Conservation (phyloP, 179 eudicot genomes). For the Silene vulgaris region DNA sequence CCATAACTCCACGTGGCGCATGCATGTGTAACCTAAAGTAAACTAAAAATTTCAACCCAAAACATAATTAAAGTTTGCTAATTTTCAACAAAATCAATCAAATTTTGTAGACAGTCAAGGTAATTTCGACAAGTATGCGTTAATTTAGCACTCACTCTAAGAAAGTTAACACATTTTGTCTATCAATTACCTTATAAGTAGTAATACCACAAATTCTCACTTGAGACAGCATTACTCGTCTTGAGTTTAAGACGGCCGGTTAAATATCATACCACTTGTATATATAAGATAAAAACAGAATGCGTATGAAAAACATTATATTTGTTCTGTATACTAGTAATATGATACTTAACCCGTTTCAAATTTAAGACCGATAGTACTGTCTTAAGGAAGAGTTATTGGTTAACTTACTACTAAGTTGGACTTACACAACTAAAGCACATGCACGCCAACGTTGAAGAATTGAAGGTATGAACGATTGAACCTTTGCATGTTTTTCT, state of each 20-base stretch:
- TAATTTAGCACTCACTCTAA: slow-evolving; percentile 12
- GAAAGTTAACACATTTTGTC: not conserved
- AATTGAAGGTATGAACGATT: not conserved
- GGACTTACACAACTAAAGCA: slow-evolving; percentile 6
- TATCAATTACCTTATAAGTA: not conserved
- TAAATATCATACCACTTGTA: too few relatives aligned
- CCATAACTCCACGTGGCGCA: not conserved
- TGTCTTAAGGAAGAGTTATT: too few relatives aligned
- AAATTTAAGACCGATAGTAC: too few relatives aligned
- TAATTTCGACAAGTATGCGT: slow-evolving; percentile 24
- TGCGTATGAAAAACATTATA: too few relatives aligned
- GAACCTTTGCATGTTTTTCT: not conserved
- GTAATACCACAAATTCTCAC: too few relatives aligned
- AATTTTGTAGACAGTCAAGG: not conserved
- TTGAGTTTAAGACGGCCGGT: too few relatives aligned
- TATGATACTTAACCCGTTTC: too few relatives aligned
- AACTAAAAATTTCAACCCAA: slow-evolving; percentile 5
- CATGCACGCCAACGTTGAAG: slow-evolving; percentile 10
- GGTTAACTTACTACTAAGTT: not conserved
- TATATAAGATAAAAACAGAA: too few relatives aligned
- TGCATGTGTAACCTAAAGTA: not conserved
- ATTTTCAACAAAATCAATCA: slow-evolving; percentile 1
- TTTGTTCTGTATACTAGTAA: too few relatives aligned
- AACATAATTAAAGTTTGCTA: slow-evolving; percentile 10
- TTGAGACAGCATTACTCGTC: too few relatives aligned